These are phyloP conservation scores for Ustilago loliicola DNA, from an alignment of 1,284 basidiomycete genomes.

Conservation along the genomic window DNA sequence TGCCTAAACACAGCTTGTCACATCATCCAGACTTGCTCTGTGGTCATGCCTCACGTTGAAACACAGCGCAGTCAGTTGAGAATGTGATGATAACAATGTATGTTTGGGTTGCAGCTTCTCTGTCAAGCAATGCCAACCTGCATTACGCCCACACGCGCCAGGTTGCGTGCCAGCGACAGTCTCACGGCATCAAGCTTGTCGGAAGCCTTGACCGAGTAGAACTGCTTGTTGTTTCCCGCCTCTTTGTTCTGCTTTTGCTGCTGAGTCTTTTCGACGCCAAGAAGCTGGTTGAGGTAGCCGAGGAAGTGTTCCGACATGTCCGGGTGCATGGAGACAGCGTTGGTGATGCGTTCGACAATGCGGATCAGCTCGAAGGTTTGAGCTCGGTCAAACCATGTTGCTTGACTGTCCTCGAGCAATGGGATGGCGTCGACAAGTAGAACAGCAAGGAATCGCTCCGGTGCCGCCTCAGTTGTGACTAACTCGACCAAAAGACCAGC, in stretches of 20 bases:
- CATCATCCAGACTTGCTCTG: neutral
- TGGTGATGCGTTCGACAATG: conserved; percentile 59
- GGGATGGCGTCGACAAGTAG: conserved; percentile 66
- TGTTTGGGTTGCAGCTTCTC: neutral
- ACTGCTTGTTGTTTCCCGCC: conserved; percentile 5
- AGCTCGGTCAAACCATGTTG: conserved; percentile 54
- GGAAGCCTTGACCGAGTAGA: conserved; percentile 29
- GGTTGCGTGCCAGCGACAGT: conserved; percentile 50
- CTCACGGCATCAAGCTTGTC: conserved; percentile 58
- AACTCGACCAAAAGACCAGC: conserved; percentile 61
- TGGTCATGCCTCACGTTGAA: neutral
- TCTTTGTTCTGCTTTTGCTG: conserved; percentile 11
- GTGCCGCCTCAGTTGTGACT: conserved; percentile 63
- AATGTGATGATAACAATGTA: neutral
- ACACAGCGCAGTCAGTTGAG: neutral
- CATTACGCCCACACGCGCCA: conserved; percentile 55
- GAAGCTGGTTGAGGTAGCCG: conserved; percentile 51
- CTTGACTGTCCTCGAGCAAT: conserved; percentile 51
- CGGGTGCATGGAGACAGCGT: conserved; percentile 44
- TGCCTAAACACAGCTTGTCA: neutral
- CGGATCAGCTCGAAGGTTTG: conserved; percentile 67
- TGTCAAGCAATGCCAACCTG: conserved; percentile 41
- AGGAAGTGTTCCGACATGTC: conserved; percentile 60
- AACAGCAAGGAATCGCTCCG: conserved; percentile 64
- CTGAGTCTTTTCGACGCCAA: conserved; percentile 26